Evolutionary conservation across 257 asterid genomes (phyloP).

Genomic region (Jasminum sambac): DNA sequence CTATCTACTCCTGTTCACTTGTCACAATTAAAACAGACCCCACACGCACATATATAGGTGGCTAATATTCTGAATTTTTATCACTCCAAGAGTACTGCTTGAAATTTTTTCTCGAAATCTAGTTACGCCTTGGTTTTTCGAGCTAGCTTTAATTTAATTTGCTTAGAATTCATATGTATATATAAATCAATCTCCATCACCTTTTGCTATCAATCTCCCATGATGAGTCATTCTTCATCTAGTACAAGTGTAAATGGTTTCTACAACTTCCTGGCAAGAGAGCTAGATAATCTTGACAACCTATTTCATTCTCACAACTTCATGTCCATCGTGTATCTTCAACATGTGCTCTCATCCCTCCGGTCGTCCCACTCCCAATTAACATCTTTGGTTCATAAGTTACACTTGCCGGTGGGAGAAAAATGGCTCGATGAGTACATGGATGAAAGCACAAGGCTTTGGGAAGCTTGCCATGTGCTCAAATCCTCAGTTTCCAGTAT

Average conservation of each 20-base stretch:
- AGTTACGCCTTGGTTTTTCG: not conserved
- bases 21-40: slow-evolving; percentile 2
- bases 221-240: slow-evolving; percentile 61
- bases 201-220: slow-evolving; percentile 22
- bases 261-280: slow-evolving; percentile 51
- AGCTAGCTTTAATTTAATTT: not conserved
- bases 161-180: slow-evolving; percentile 2
- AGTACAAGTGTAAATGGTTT: slow-evolving; percentile 55
- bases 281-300: slow-evolving; percentile 60
- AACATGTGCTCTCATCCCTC: slow-evolving; percentile 55
- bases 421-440: slow-evolving; percentile 80
- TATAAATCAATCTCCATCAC: slow-evolving; percentile 33
- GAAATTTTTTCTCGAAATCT: no score
- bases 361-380: slow-evolving; percentile 62
- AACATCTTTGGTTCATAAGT: slow-evolving; percentile 47
- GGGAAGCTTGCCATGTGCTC: slow-evolving; percentile 64
- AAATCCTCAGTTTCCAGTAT: slow-evolving; percentile 56
- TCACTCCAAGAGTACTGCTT: no score
- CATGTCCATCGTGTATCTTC: slow-evolving; percentile 63
- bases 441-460: slow-evolving; percentile 81
- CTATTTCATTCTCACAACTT: slow-evolving; percentile 50
- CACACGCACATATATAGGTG: no score
- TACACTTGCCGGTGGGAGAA: slow-evolving; percentile 65
- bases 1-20: no score
- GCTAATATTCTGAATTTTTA: no score